Evolutionary conservation across 257 asterid genomes (phyloP).

Genomic region (Petrea volubilis): DNA sequence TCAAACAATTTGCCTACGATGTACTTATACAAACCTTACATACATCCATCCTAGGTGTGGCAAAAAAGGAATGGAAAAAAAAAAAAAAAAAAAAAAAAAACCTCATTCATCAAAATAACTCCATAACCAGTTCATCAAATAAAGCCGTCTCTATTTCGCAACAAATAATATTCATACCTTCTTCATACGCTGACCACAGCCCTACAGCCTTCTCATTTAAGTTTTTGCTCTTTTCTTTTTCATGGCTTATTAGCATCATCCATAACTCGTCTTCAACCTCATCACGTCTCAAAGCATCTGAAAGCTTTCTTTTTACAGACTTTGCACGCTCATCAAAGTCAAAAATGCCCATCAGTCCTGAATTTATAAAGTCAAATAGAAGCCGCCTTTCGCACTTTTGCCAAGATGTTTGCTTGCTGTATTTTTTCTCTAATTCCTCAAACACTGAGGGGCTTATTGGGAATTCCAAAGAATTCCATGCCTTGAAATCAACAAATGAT

Average conservation of each 20-base stretch:
- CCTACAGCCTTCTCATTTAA: slow-evolving; percentile 40
- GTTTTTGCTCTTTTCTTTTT: slow-evolving; percentile 34
- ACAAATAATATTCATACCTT: slow-evolving; percentile 53
- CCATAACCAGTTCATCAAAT: slow-evolving; percentile 61
- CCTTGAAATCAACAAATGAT: slow-evolving; percentile 37
- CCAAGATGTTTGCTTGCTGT: slow-evolving; percentile 69
- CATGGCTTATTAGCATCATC: slow-evolving; percentile 52
- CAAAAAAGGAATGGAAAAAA: neutral
- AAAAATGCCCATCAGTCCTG: slow-evolving; percentile 44
- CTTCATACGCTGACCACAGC: slow-evolving; percentile 55
- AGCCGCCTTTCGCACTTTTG: slow-evolving; percentile 56
- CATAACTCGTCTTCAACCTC: slow-evolving; percentile 74
- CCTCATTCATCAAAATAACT: slow-evolving; percentile 40
- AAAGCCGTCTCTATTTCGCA: slow-evolving; percentile 54
- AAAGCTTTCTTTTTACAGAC: slow-evolving; percentile 20
- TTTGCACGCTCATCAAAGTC: slow-evolving; percentile 19
- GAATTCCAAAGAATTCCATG: slow-evolving; percentile 47
- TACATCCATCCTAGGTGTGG: slow-evolving; percentile 10
- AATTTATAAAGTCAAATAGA: slow-evolving; percentile 65
- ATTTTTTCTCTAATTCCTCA: slow-evolving; percentile 63
- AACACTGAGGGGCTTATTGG: slow-evolving; percentile 56
- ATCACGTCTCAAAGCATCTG: slow-evolving; percentile 39
- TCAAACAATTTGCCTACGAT: slow-evolving; percentile 8
- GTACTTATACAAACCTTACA: neutral
- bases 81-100: neutral